Evolutionary conservation across 306 rosid species (phyloP).

Genomic region (Elaeagnus macrophylla): DNA sequence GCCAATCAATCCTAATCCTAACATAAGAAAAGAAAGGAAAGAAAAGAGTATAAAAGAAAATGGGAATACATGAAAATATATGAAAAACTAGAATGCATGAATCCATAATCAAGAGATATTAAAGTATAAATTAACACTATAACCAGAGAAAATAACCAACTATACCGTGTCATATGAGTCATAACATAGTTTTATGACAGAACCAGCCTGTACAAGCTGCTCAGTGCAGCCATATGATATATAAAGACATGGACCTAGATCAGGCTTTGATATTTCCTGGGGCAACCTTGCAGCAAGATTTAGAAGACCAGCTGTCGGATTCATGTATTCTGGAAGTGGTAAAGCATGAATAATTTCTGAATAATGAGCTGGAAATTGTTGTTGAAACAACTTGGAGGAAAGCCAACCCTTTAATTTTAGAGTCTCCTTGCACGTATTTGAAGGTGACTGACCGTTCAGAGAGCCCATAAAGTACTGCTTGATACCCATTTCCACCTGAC

Average conservation of each 20-base stretch:
- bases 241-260: slow-evolving; percentile 72
- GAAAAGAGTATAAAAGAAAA: no score
- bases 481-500: slow-evolving; percentile 91
- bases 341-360: slow-evolving; percentile 60
- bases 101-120: background rate
- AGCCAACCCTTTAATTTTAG: slow-evolving; percentile 83
- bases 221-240: slow-evolving; percentile 67
- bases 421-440: slow-evolving; percentile 53
- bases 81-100: background rate
- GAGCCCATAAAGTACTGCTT: slow-evolving; percentile 78
- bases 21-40: no score
- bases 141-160: slow-evolving; percentile 19
- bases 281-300: slow-evolving; percentile 78
- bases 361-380: slow-evolving; percentile 85
- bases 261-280: slow-evolving; percentile 51
- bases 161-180: slow-evolving; percentile 75
- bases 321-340: slow-evolving; percentile 93
- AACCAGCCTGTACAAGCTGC: slow-evolving; percentile 40
- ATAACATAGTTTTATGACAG: slow-evolving; percentile 60
- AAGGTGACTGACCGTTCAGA: slow-evolving; percentile 45
- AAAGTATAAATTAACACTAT: background rate
- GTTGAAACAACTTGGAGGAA: slow-evolving; percentile 78
- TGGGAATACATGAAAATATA: slow-evolving; percentile 2
- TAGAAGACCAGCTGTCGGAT: slow-evolving; percentile 76
- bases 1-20: no score